phyloP scores from a whole-genome alignment of 441 rosid genomes.

The Francoa sonchifolia region DNA sequence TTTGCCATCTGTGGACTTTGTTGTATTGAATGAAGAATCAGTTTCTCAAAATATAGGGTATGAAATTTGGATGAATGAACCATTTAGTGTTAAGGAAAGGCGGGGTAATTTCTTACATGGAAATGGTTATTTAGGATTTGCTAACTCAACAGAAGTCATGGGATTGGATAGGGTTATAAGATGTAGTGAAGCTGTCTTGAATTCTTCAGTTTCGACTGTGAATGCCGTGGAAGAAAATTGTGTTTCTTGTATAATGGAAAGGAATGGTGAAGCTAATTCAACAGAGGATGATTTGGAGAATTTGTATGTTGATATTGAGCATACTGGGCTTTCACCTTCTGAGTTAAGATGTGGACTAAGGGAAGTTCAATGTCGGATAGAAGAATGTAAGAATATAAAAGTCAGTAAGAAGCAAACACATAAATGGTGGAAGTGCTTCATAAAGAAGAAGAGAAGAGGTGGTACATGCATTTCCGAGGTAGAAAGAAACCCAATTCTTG shows the following conservation, averaged over 20 bases:
- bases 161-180: constrained; percentile 31
- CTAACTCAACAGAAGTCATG: constrained; percentile 4
- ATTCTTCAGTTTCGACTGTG: constrained; percentile 16
- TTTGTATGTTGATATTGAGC: constrained; percentile 12
- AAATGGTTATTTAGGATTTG: constrained; percentile 34
- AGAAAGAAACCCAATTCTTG: constrained; percentile 2
- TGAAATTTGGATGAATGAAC: constrained; percentile 53
- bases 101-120: constrained; percentile 35
- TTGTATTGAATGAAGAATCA: constrained; percentile 11
- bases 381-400: constrained; percentile 11
- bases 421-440: constrained; percentile 44
- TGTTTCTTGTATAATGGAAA: constrained; percentile 27
- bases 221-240: constrained; percentile 14
- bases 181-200: constrained; percentile 32
- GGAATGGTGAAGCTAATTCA: constrained; percentile 20
- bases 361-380: constrained; percentile 12
- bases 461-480: constrained; percentile 6
- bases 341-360: constrained; percentile 11
- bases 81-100: constrained; percentile 54
- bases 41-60: constrained; percentile 18
- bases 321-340: constrained; percentile 7
- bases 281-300: constrained; percentile 26
- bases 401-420: constrained; percentile 20
- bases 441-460: constrained; percentile 13
- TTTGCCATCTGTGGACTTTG: constrained; percentile 23